Evolutionary conservation across 176 grass and related monocot genomes (phyloP), one percentile per base, ranked within the genome.

Genomic region (Thalia dealbata): DNA sequence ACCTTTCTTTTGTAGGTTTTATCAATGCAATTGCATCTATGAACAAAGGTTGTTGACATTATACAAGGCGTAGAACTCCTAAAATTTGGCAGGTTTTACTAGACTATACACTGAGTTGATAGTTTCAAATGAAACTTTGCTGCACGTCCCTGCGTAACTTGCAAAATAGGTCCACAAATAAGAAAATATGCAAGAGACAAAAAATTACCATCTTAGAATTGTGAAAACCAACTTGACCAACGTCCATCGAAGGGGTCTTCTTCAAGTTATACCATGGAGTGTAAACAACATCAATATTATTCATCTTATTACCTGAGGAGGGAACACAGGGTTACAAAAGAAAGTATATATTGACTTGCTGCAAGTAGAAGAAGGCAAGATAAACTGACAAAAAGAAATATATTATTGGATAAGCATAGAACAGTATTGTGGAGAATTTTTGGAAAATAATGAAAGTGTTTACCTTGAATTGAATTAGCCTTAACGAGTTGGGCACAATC

Each of bases 401-500:
- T 35, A 16, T 23, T 30, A 32, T 18, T 19, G 26, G 27, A 18
- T 28, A 15, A 13, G 25, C 25, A 66, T 32, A 28, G 30, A 11
- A 65, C 62, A 65, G 32, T 4, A 2, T 15, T 28, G 4, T 64
- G 14, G 25, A 32, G 30, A 30, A 35, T 19, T n/a, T n/a, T n/a
- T n/a, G n/a, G 22, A 58, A 58, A 14, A 58, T 7, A n/a, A 58
- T 23, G 67, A 46, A 78, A 29, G 45, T 42, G 55, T 67, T 7
- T 75, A 91, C 95, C 95, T 93, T 99, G 95, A 86, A 99, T 99
- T 25, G 95, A 99, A 80, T 99, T 99, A 54, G 90, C 95, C 88
- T 99, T 99, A 24, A 99, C 95, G 76, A 99, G 95, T 63, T 99
- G 95, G 16, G 77, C 88, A 79, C 95, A 99, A 72, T 99, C 95